Conservation (phyloP, 495 filamentous ascomycete species). For the Thozetella sp. region DNA sequence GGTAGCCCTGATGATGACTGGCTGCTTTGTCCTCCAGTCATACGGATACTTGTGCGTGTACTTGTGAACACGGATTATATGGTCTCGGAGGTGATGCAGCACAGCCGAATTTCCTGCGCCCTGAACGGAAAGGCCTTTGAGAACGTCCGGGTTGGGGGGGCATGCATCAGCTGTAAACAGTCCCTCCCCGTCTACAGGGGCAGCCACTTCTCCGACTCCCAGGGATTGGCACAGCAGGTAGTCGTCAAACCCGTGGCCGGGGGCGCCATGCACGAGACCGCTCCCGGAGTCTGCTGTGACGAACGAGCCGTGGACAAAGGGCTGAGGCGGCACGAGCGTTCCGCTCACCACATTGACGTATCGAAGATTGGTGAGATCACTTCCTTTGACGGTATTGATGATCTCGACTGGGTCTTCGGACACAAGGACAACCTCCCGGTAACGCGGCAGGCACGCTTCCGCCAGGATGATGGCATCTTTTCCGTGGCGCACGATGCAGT, state of each 20-base stretch:
- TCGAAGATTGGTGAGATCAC: constrained; percentile 60
- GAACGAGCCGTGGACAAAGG: constrained; percentile 79
- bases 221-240: constrained; percentile 75
- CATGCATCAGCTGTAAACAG: constrained; percentile 76
- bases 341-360: constrained; percentile 71
- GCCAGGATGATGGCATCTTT: constrained; percentile 60
- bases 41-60: constrained; percentile 94
- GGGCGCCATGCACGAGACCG: constrained; percentile 90
- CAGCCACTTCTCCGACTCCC: constrained; percentile 66
- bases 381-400: constrained; percentile 61
- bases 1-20: constrained; percentile 88
- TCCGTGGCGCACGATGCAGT: constrained; percentile 64
- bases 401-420: constrained; percentile 41
- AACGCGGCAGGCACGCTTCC: constrained; percentile 60
- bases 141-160: constrained; percentile 63
- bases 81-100: constrained; percentile 60
- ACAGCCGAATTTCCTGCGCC: constrained; percentile 68
- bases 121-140: constrained; percentile 40
- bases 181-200: constrained; percentile 82
- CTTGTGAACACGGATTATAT: constrained; percentile 65
- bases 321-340: constrained; percentile 52
- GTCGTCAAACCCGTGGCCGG: constrained; percentile 96
- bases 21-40: constrained; percentile 94
- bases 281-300: constrained; percentile 86
- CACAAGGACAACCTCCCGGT: constrained; percentile 21